Base-by-base conservation (phyloP, 306 rosid species). In the Quercus engelmannii region DNA sequence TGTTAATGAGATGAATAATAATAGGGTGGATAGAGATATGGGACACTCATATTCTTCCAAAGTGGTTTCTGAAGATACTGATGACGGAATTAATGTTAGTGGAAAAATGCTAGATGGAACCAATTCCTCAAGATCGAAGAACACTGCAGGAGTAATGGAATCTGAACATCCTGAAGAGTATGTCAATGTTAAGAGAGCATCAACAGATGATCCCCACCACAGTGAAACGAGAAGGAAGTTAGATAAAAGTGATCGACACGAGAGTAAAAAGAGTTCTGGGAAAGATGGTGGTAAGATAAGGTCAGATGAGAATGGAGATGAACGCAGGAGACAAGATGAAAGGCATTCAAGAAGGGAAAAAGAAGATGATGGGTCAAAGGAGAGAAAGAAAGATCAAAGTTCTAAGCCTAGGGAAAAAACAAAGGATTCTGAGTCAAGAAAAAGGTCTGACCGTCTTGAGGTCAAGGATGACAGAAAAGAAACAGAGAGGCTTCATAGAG, bases 401-500 rank as follows among this genome's bases (percentile, higher is more conserved):
- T 49, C 54, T 3, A 86, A 87, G 85, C 81, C 78, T 14, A 82
- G 86, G 33, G 92, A 87, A 68, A 92, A 85, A 84, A 83, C 74
- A 70, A 89, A 86, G 84, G 97, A 90, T 59, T 84, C 93, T 49
- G 92, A 89, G 75, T 85, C 89, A 56, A 92, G 93, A 87, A 91
- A 81, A 86, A 90, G 88, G 82, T 87, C 90, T 61, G 87, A 87
- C 19, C 88, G 64, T 83, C 84, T 49, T 70, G 93, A 91, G 78
- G 88, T 63, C 76, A 87, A 81, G 88, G 95, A 85, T 69, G 95
- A 86, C 51, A 84, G 78, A 79, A 95, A 85, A 85, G 97, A 85
- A 87, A 74, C 85, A 63, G 96, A 90, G 35, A 86, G 89, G 74
- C 59, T 55, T 69, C 88, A 62, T 52, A 85, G 93, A 75, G 81